A percentile compares a stretch with the other conserved stretches of the same genome.
phyloP scores from a whole-genome alignment of 352 stramenopile species.

The Phytophthora agathidicida region DNA sequence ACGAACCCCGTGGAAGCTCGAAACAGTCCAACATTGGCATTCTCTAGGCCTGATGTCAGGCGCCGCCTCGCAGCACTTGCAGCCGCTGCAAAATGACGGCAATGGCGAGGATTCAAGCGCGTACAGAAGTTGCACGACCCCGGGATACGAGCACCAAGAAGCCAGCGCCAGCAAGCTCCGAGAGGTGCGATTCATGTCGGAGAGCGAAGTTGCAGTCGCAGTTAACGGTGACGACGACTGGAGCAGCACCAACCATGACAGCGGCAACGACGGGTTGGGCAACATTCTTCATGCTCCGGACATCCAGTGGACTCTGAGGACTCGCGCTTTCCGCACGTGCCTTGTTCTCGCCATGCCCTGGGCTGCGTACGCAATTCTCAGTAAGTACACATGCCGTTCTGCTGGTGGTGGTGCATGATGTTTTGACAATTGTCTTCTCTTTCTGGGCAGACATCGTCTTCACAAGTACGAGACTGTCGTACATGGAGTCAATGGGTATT shows the following conservation, averaged over 20 bases:
- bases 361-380: constrained; percentile 72
- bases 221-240: constrained; percentile 8
- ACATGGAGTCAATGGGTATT: constrained; percentile 78
- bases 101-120: constrained; percentile 17
- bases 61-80: constrained; percentile 11
- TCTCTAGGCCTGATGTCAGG: constrained; percentile 3
- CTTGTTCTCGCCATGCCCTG: constrained; percentile 79
- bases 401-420: not conserved
- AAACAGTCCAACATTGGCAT: constrained; percentile 11
- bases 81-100: constrained; percentile 21
- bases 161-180: constrained; percentile 1
- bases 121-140: constrained; percentile 13
- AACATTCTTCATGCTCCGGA: constrained; percentile 3
- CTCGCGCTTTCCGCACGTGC: constrained; percentile 52
- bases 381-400: constrained; percentile 26
- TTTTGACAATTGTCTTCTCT: constrained; percentile 3
- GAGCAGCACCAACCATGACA: not conserved
- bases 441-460: constrained; percentile 66
- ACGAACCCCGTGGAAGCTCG: constrained; percentile 5
- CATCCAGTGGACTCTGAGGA: constrained; percentile 30
- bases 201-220: constrained; percentile 7
- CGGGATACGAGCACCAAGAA: constrained; percentile 4
- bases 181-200: constrained; percentile 16
- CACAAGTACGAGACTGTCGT: constrained; percentile 66
- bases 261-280: constrained; percentile 5